Conservation (phyloP, 495 filamentous ascomycete genomes). For the Saxispiralis lemnorum region DNA sequence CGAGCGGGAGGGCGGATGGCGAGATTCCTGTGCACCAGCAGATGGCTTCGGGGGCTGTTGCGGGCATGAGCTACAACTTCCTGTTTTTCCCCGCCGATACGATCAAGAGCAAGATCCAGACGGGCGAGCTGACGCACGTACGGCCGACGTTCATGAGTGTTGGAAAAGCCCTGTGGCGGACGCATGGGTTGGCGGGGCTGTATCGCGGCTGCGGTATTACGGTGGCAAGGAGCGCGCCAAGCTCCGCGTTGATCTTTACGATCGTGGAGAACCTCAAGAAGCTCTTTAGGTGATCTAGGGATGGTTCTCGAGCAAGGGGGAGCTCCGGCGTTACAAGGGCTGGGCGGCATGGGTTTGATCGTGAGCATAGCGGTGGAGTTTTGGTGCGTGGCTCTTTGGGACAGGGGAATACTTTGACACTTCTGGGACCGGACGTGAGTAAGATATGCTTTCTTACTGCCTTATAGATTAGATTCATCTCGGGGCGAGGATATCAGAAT, state of each 20-base stretch:
- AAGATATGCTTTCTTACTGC: too few species aligned
- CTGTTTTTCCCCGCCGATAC: slow-evolving; percentile 94
- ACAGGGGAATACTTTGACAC: too few species aligned
- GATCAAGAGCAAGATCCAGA: slow-evolving; percentile 92
- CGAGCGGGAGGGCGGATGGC: slow-evolving; percentile 4
- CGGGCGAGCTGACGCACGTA: slow-evolving; percentile 43
- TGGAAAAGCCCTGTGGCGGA: slow-evolving; percentile 51
- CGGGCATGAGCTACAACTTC: slow-evolving; percentile 90
- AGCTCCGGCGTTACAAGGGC: too few species aligned
- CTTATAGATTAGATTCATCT: too few species aligned
- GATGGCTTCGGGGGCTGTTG: slow-evolving; percentile 71
- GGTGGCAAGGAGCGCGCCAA: slow-evolving; percentile 66
- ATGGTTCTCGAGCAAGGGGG: too few species aligned
- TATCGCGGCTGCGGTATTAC: slow-evolving; percentile 95
- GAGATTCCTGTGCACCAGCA: slow-evolving; percentile 50
- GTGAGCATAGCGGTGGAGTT: too few species aligned
- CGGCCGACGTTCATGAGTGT: slow-evolving; percentile 50
- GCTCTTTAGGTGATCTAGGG: slow-evolving; percentile 2
- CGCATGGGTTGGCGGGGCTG: slow-evolving; percentile 64
- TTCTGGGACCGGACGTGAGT: too few species aligned
- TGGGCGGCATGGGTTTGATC: too few species aligned
- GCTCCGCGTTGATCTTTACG: slow-evolving; percentile 93
- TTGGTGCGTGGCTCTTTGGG: too few species aligned
- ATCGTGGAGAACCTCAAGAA: slow-evolving; percentile 46
- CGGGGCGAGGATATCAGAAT: too few species aligned